phyloP scores from a whole-genome alignment of 108 stramenopile species.

The Mediolabrus comicus region DNA sequence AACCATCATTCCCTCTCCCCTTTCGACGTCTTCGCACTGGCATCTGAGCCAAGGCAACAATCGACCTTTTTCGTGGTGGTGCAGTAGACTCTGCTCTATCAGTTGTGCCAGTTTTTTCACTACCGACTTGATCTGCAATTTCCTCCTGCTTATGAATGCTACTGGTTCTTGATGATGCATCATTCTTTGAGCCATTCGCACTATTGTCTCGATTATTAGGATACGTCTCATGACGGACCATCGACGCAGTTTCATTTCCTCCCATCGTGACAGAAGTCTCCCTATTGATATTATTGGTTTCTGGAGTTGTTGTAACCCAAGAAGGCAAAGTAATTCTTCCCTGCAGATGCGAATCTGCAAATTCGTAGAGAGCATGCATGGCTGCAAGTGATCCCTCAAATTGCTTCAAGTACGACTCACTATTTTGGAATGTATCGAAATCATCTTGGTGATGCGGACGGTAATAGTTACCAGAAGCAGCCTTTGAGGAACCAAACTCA shows the following conservation, averaged over 20 bases:
- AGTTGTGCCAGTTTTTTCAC: too few relatives aligned
- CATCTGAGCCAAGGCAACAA: neutral
- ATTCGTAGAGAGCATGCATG: slow-evolving; percentile 27
- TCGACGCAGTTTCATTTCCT: neutral
- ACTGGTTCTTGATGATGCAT: neutral
- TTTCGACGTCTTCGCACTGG: neutral
- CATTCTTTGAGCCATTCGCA: neutral
- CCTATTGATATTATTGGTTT: neutral
- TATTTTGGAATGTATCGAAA: slow-evolving; percentile 18
- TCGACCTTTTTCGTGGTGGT: neutral
- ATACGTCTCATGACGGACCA: neutral
- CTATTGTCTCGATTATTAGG: neutral
- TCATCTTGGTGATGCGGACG: neutral
- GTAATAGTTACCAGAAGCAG: neutral
- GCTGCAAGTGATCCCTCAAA: slow-evolving; percentile 30
- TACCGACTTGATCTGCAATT: too few relatives aligned
- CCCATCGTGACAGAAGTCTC: neutral
- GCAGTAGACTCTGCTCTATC: neutral
- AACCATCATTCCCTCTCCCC: too few relatives aligned
- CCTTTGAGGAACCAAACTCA: neutral
- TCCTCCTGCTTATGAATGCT: too few relatives aligned
- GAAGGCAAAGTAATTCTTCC: slow-evolving; percentile 20
- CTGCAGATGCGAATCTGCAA: slow-evolving; percentile 11
- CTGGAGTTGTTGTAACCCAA: slow-evolving; percentile 9
- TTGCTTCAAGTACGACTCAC: slow-evolving; percentile 19